phyloP scores from a whole-genome alignment of 176 grass and related monocot genomes.

The Ampelocalamus luodianensis region DNA sequence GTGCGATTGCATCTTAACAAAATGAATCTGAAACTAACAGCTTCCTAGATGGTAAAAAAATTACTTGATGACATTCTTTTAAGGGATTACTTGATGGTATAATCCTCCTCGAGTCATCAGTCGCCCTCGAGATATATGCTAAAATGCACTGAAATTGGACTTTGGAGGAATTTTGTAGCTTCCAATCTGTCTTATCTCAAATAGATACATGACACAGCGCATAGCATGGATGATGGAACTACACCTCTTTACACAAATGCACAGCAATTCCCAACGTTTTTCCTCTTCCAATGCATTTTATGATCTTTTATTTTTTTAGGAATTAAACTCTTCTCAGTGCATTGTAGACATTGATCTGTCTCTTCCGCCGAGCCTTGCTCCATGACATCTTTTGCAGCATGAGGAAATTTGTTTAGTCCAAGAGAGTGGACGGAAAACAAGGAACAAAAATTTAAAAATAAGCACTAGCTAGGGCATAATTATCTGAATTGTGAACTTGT shows the following conservation, averaged over 20 bases:
- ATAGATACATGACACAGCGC: background rate
- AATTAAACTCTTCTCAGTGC: background rate
- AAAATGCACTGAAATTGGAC: background rate
- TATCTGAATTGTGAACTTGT: constrained; percentile 23
- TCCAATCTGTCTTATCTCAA: background rate
- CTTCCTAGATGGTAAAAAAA: background rate
- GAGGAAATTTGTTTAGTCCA: background rate
- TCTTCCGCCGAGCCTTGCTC: background rate
- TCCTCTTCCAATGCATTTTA: background rate
- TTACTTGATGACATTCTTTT: background rate
- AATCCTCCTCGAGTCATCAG: background rate
- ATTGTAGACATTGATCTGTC: background rate
- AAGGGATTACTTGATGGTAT: background rate
- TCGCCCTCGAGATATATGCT: background rate
- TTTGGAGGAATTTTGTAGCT: background rate
- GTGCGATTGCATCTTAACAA: background rate
- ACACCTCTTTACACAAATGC: background rate
- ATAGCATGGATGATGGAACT: background rate
- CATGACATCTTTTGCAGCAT: background rate
- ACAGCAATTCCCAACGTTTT: background rate
- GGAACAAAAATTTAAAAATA: background rate
- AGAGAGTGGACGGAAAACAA: background rate
- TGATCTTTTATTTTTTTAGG: no score
- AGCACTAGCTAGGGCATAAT: background rate
- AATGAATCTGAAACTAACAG: background rate